These are phyloP conservation scores for Trametes versicolor DNA, from an alignment of 1,284 basidiomycete species.

Conservation along the genomic window DNA sequence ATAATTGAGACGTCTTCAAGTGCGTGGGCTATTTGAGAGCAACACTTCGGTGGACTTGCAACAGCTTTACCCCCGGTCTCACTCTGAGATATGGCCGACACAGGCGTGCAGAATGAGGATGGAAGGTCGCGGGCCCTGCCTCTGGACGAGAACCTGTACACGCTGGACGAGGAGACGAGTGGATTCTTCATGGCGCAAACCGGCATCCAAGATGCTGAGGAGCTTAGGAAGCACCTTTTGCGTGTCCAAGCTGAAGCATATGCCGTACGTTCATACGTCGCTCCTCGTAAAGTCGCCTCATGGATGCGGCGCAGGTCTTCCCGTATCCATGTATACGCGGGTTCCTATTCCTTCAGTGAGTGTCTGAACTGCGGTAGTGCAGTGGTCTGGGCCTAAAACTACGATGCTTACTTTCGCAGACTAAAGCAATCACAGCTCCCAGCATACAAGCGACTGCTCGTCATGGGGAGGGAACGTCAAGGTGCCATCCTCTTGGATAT, in stretches of 20 bases:
- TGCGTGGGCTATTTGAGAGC: background rate
- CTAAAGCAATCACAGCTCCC: slow-evolving; percentile 31
- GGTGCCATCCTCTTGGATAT: slow-evolving; percentile 56
- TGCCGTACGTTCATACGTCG: slow-evolving; percentile 40
- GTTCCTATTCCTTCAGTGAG: slow-evolving; percentile 31
- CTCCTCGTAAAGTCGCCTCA: background rate
- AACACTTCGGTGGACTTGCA: background rate
- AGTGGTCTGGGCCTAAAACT: background rate
- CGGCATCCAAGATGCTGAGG: slow-evolving; percentile 50
- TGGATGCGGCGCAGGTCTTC: slow-evolving; percentile 14
- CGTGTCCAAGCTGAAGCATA: slow-evolving; percentile 56
- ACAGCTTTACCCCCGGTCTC: background rate
- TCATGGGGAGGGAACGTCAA: slow-evolving; percentile 47
- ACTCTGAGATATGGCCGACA: background rate
- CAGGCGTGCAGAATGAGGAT: background rate
- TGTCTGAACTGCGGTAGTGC: background rate
- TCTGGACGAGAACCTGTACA: slow-evolving; percentile 35
- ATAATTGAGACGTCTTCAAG: background rate
- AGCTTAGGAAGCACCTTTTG: slow-evolving; percentile 56
- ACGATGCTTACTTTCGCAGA: slow-evolving; percentile 10
- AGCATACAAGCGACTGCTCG: slow-evolving; percentile 39
- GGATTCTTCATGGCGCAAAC: slow-evolving; percentile 53
- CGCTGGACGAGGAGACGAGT: slow-evolving; percentile 42
- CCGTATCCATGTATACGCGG: slow-evolving; percentile 34
- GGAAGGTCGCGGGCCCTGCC: background rate